Percentiles rank a stretch among this genome's conserved stretches.
phyloP scores from a whole-genome alignment of 2,329 filamentous ascomycete genomes.

The Chaetomiaceae sp. region DNA sequence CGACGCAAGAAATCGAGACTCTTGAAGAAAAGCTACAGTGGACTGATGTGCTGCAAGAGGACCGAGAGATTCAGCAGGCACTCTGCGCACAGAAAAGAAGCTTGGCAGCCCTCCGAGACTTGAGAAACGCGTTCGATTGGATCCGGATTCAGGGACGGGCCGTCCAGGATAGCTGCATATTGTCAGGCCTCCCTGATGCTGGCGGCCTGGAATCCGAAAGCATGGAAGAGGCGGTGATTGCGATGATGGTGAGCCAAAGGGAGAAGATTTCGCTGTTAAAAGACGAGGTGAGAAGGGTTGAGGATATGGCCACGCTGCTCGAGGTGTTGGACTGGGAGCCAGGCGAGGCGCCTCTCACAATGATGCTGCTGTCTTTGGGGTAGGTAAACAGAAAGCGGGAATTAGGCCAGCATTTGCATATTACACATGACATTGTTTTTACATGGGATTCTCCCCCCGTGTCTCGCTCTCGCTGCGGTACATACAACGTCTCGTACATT shows the following conservation, averaged over 20 bases:
- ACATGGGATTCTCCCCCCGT: neutral
- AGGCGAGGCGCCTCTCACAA: neutral
- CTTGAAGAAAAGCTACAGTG: neutral
- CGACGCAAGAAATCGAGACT: neutral
- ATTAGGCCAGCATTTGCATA: too few species aligned
- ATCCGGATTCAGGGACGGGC: neutral
- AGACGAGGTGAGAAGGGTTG: neutral
- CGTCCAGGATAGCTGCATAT: neutral
- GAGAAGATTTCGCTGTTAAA: neutral
- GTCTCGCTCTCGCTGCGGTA: neutral
- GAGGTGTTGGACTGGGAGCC: neutral
- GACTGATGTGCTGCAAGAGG: too few species aligned
- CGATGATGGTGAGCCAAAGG: neutral
- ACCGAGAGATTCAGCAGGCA: neutral
- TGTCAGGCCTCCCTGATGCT: neutral
- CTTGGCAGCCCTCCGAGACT: neutral
- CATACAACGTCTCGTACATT: constrained; percentile 4
- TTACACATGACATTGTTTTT: neutral
- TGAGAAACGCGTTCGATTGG: neutral
- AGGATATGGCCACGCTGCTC: neutral
- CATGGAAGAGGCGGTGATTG: too few species aligned
- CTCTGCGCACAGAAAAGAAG: neutral
- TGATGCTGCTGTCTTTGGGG: neutral
- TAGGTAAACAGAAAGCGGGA: too few species aligned
- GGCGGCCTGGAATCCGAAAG: too few species aligned